Percentiles rank a stretch among this genome's conserved stretches.
These are phyloP conservation scores for Colletotrichum siamense DNA, from an alignment of 2,329 filamentous ascomycete species.

Conservation along the genomic window DNA sequence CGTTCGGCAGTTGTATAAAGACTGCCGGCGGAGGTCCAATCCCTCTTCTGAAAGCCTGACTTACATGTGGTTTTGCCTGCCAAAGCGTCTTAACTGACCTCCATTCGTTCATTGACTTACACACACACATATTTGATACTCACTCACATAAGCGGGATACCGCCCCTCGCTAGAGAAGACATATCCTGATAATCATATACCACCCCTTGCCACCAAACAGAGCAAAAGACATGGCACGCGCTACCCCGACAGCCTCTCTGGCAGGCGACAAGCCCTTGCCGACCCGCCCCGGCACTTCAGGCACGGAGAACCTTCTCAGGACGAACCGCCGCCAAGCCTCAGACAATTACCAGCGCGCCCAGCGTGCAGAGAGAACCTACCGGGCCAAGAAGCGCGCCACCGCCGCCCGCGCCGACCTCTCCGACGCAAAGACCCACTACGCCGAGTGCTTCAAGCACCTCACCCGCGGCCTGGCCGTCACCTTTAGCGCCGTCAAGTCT, in stretches of 20 bases:
- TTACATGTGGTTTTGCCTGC: constrained; percentile 3
- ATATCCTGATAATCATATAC: background rate
- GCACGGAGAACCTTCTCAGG: constrained; percentile 47
- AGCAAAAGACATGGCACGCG: constrained; percentile 12
- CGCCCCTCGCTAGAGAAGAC: background rate
- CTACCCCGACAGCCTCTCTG: constrained; percentile 4
- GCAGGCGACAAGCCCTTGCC: constrained; percentile 28
- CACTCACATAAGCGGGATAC: background rate
- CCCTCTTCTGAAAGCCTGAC: background rate
- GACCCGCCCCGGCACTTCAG: constrained; percentile 45
- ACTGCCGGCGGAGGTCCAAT: background rate
- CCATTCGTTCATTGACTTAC: constrained; percentile 2
- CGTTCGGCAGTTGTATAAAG: constrained; percentile 9
- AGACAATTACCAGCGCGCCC: constrained; percentile 40
- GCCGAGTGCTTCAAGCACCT: constrained; percentile 41
- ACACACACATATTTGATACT: background rate
- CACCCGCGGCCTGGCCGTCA: constrained; percentile 34
- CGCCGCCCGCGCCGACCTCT: constrained; percentile 40
- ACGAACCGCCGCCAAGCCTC: constrained; percentile 42
- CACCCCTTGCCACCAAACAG: background rate
- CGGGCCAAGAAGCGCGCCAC: constrained; percentile 44
- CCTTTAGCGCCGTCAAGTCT: constrained; percentile 34
- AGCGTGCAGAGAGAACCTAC: constrained; percentile 46
- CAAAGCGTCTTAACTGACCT: constrained; percentile 9
- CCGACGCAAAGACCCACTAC: constrained; percentile 45